phyloP scores from a whole-genome alignment of 352 stramenopile genomes.

The Aphanomyces cochlioides region DNA sequence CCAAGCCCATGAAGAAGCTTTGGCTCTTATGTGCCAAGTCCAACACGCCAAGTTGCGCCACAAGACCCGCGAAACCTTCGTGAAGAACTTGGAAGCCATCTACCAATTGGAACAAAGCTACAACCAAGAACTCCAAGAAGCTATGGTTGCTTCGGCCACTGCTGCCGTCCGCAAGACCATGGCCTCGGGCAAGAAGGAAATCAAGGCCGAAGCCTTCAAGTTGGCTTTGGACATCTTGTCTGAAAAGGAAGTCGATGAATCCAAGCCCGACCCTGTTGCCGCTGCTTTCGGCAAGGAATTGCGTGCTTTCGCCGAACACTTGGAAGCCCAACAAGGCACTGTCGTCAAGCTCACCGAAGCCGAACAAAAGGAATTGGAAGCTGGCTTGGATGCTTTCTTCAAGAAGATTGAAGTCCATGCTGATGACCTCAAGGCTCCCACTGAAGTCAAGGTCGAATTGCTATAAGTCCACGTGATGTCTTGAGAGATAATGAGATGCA shows the following conservation, averaged over 20 bases:
- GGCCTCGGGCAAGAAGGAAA: constrained; percentile 76
- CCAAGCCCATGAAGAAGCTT: constrained; percentile 75
- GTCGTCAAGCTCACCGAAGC: constrained; percentile 66
- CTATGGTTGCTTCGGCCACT: constrained; percentile 69
- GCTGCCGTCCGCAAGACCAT: constrained; percentile 67
- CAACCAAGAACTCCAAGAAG: constrained; percentile 80
- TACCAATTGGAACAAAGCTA: constrained; percentile 75
- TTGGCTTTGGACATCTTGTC: constrained; percentile 78
- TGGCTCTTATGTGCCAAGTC: constrained; percentile 79
- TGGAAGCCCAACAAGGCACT: constrained; percentile 77
- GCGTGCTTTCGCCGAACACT: constrained; percentile 60
- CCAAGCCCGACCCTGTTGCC: constrained; percentile 81
- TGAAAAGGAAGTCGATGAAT: constrained; percentile 60
- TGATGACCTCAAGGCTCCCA: constrained; percentile 73
- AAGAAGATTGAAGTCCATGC: constrained; percentile 79
- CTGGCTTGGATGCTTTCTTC: constrained; percentile 81
- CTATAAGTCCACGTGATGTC: constrained; percentile 50
- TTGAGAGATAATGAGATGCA: neutral
- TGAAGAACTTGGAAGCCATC: constrained; percentile 86
- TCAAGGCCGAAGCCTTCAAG: constrained; percentile 83
- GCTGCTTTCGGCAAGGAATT: constrained; percentile 81
- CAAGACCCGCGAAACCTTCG: constrained; percentile 84
- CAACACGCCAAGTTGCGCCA: constrained; percentile 81
- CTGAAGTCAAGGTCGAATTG: constrained; percentile 81
- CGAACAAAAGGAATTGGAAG: constrained; percentile 80